A percentile compares a stretch with the other conserved stretches of the same genome.
phyloP scores from a whole-genome alignment of 1,284 basidiomycete species.

The Ganoderma lucidum region DNA sequence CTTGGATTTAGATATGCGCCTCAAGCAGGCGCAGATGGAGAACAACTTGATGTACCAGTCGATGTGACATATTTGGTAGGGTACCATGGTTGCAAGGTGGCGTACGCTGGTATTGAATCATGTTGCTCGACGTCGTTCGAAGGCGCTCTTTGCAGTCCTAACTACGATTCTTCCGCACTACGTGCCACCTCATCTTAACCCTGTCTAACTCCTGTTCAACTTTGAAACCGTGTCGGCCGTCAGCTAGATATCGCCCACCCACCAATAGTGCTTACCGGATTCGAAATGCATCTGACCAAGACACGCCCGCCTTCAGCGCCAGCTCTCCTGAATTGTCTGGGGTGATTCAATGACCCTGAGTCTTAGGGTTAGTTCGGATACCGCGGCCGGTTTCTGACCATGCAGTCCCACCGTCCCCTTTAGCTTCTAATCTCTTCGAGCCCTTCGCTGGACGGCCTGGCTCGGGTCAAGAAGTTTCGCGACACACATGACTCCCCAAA shows the following conservation, averaged over 20 bases:
- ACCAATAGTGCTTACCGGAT: background rate
- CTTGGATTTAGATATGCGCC: background rate
- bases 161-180: background rate
- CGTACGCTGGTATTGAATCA: background rate
- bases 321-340: background rate
- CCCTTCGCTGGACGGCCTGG: background rate
- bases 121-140: background rate
- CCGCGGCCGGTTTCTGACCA: background rate
- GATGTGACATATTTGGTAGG: background rate
- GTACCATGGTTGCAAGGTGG: background rate
- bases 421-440: background rate
- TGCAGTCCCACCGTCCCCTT: slow-evolving; percentile 15
- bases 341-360: slow-evolving; percentile 5
- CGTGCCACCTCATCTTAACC: too few species aligned
- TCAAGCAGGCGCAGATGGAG: background rate
- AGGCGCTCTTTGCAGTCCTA: background rate
- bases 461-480: slow-evolving; percentile 2
- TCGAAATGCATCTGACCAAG: background rate
- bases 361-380: background rate
- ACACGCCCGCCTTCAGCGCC: background rate
- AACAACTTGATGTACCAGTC: background rate
- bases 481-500: slow-evolving; percentile 32
- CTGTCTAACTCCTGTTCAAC: background rate
- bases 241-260: background rate
- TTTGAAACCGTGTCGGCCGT: background rate